These are phyloP conservation scores for Trametes polyzona DNA, from an alignment of 1,284 basidiomycete genomes.

Conservation along the genomic window DNA sequence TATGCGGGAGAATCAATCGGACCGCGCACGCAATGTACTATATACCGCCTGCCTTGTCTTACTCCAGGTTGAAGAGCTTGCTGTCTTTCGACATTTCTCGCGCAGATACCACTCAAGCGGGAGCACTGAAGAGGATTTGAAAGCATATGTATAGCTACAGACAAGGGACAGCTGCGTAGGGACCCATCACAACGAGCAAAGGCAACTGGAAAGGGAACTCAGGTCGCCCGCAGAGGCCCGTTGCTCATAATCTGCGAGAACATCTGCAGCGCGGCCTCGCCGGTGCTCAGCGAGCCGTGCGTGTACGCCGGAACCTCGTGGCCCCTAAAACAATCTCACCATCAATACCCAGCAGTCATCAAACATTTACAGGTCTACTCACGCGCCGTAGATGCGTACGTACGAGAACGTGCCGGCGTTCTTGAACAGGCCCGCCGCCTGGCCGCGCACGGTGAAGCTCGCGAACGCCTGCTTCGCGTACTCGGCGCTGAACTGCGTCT, in stretches of 20 bases:
- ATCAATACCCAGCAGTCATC: not conserved
- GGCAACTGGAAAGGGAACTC: no score
- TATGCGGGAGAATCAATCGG: no score
- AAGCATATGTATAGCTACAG: no score
- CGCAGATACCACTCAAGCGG: no score
- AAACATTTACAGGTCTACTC: conserved; percentile 15
- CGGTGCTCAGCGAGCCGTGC: conserved; percentile 27
- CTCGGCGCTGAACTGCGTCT: conserved; percentile 28
- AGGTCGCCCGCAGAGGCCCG: conserved; percentile 28
- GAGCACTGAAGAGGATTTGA: no score
- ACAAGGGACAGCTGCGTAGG: no score
- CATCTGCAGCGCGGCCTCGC: conserved; percentile 33
- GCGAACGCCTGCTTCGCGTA: conserved; percentile 47
- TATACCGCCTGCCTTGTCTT: no score
- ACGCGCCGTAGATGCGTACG: conserved; percentile 55
- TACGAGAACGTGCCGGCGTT: conserved; percentile 66
- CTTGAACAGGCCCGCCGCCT: conserved; percentile 56
- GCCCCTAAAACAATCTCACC: conserved; percentile 13
- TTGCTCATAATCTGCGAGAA: conserved; percentile 36
- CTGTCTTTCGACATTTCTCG: no score
- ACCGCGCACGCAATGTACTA: no score
- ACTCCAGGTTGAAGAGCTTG: no score
- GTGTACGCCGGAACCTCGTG: conserved; percentile 34
- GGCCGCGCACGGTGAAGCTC: conserved; percentile 54
- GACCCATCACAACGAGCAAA: no score